Base-by-base conservation (phyloP, 768 basidiomycete genomes). In the Chlorophyllum brunneum region DNA sequence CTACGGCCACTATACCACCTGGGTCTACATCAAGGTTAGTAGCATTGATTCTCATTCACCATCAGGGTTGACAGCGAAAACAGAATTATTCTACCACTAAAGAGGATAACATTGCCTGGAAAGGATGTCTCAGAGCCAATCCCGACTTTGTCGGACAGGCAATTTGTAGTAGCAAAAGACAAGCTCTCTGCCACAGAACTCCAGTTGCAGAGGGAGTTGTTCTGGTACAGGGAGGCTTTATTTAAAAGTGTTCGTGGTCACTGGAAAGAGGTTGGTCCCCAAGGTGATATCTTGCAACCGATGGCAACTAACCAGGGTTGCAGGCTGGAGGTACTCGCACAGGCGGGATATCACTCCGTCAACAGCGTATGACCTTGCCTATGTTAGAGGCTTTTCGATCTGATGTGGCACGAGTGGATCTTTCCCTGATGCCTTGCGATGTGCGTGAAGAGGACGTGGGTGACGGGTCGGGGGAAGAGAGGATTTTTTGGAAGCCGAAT, bases 171-270 rank as follows among this genome's bases (percentile, higher is more conserved):
- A 0, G 78, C 85, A 22, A 88, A 89, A 59, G 81, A 85, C 4
- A 78, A 72, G 43, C 68, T 89, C 53, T 78, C 85, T 1, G 63
- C 68, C 9, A 70, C 67, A 39, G 85, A 91, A 58, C 78, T 86
- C 55, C 74, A 72, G 37, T 62, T 74, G 8, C 86, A 92, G 63
- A 77, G 83, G 33, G 89, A 93, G 63, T 64, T 95, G 13, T 99
- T 98, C 71, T 99, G 97, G 97, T 95, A 97, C 65, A 78, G 95
- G 30, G 95, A 99, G 65, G 83, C 86, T 56, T 69, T 99, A 8
- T 79, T 98, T 60, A 80, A 80, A 40, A 68, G 71, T 44, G 64
- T 98, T 11, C 72, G 70, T 10, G 86, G 86, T 8, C 74, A 72
- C 15, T 99, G 97, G 97, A 79, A 79, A 62, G 97, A 98, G 81